Base-by-base conservation (phyloP, 2,329 filamentous ascomycete species). In the Neobulgaria alba region DNA sequence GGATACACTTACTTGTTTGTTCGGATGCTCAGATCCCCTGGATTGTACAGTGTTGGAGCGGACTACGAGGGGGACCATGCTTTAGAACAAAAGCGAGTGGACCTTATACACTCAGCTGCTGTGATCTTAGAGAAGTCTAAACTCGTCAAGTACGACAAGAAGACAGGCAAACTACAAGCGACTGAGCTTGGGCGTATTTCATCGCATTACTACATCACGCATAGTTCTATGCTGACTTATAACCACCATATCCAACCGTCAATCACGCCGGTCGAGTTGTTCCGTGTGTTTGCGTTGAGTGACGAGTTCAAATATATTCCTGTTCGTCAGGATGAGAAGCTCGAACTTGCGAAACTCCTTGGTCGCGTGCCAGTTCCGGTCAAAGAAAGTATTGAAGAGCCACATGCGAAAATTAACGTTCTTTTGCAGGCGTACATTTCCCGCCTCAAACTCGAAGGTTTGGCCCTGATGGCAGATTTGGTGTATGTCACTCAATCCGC, bases 271-370 rank as follows among this genome's bases (percentile, higher is more conserved):
- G 95, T 98, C 49, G 92, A 98, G 64, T 75, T 98, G 31, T 96
- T 98, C 78, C 82, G 93, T 31, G 81, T 98, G 19, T 98, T 98
- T 59, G 83, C 93, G 10, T 74, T 96, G 26, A 96, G 92, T 57
- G 87, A 93, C 41, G 92, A 98, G 63, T 98, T 98, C 73, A 96
- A 95, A 63, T 98, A 94, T 62, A 98, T 98, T 31, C 92, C 92
- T 2, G 90, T 98, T 26, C 83, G 92, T 31, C 89, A 95, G 58
- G 92, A 98, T 56, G 92, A 98, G 69, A 96, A 96, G 68, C 71
- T 98, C 21, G 92, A 98, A 63, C 72, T 98, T 39, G 88, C 88
- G 4, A 95, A 96, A 62, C 71, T 98, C 21, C 72, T 98, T 16
- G 82, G 83, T 8, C 77, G 85, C 51, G 92, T 98, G 1, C 92